Evolutionary conservation across 2,329 filamentous ascomycete genomes (phyloP), one percentile per base, ranked within the genome.

Genomic region (Pseudogymnoascus sp.): DNA sequence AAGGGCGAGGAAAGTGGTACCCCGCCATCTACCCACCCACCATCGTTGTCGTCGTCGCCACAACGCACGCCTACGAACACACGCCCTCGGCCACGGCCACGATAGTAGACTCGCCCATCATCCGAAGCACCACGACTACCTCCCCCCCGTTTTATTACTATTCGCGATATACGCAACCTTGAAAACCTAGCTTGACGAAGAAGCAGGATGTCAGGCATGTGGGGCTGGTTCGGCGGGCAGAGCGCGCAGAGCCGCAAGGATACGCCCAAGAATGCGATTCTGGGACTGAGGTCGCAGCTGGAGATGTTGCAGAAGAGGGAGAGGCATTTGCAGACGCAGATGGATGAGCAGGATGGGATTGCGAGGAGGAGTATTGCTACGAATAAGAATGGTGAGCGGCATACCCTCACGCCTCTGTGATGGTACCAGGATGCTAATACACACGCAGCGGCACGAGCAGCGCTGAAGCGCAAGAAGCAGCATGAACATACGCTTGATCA

Each of bases 291-390:
- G 70, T 84, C 88, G 72, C 93, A 97, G 79, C 83, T 97, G 50
- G 93, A 97, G 71, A 97, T 97, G 92, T 83, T 99, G 73, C 91
- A 95, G 79, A 99, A 99, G 83, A 84, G 93, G 65, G 92, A 97
- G 81, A 90, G 85, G 76, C 91, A 97, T 74, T 78, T 97, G 66
- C 89, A 94, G 76, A 89, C 84, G 67, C 92, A 96, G 80, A 96
- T 97, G 80, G 88, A 91, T 25, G 92, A 97, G 76, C 92, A 97
- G 76, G 91, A 96, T 71, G 83, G 83, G 38, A 84, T 95, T 68
- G 94, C 94, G 50, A 84, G 90, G 76, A 97, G 97, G 82, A 88
- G 94, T 67, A 88, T 97, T 63, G 86, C 81, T 71, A 83, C 88
- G 65, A 97, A 97, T 80, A 97, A 97, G 79, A 92, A 85, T 70